phyloP scores from a whole-genome alignment of 2,329 filamentous ascomycete genomes.

The Septoria petroselini region DNA sequence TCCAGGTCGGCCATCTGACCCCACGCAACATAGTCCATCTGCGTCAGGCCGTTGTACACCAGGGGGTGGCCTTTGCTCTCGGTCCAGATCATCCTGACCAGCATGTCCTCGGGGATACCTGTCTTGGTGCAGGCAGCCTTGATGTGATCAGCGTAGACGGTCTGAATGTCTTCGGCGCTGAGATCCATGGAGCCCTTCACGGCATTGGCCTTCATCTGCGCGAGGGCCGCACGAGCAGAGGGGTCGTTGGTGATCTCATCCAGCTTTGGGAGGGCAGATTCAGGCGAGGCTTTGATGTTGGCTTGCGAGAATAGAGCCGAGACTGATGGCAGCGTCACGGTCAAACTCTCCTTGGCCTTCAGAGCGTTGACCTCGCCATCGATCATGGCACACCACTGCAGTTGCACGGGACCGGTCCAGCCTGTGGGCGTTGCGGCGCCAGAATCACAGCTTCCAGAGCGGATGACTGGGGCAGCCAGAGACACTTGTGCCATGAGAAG shows the following conservation, averaged over 20 bases:
- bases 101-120: constrained; percentile 15
- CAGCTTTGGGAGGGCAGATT: constrained; percentile 12
- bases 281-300: constrained; percentile 7
- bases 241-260: constrained; percentile 16
- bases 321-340: constrained; percentile 2
- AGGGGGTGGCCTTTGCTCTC: constrained; percentile 23
- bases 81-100: constrained; percentile 21
- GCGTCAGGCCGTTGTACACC: constrained; percentile 14
- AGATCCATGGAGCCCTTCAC: constrained; percentile 24
- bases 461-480: constrained; percentile 6
- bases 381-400: constrained; percentile 21
- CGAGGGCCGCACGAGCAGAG: constrained; percentile 15
- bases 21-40: constrained; percentile 17
- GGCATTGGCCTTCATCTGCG: constrained; percentile 14
- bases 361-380: constrained; percentile 14
- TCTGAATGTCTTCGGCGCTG: constrained; percentile 16
- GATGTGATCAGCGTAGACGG: constrained; percentile 18
- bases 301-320: constrained; percentile 15
- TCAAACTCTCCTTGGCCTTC: constrained; percentile 3
- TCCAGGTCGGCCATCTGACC: constrained; percentile 15
- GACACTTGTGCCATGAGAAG: too few relatives aligned
- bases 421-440: constrained; percentile 6
- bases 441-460: constrained; percentile 10
- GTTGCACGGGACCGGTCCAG: constrained; percentile 8
- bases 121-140: constrained; percentile 11